Base-by-base conservation (phyloP, 1,139 yeast species). In the Yamadazyma sp. region DNA sequence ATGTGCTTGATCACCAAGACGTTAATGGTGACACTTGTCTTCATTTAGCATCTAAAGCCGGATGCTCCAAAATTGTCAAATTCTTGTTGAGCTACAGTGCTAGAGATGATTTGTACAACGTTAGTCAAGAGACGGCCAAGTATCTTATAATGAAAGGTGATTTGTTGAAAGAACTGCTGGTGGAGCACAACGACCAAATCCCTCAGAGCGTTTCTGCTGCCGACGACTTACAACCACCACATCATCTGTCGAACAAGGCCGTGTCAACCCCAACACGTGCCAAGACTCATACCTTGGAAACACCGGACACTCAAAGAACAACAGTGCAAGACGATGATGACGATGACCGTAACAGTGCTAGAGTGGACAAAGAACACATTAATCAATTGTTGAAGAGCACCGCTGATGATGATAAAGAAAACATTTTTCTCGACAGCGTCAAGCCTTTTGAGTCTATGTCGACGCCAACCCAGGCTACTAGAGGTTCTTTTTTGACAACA, bases 1-100 rank as follows among this genome's bases (percentile, higher is more conserved):
- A 81, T 51, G 80, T 84, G 26, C 58, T 84, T 29, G 82, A 82
- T 50, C 88, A 81, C 54, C 83, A 77, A 48, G 92, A 84, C 58
- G 73, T 71, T 11, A 70, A 76, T 44, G 89, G 90, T 6, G 82
- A 82, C 46, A 81, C 89, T 0, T 81, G 86, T 24, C 59, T 82
- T 37, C 87, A 82, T 50, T 60, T 84, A 34, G 86, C 89, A 5
- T 66, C 77, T 2, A 70, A 71, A 43, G 57, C 72, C 7, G 66
- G 65, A 32, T 64, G 71, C 42, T 41, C 59, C 3, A 65, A 61
- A 31, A 54, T 80, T 28, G 69, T 69, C 4, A 64, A 65, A 36
- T 47, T 59, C 8, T 60, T 77, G 33, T 53, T 73, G 39, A 56
- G 63, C 31, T 64, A 61, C 43, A 78, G 80, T 12, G 79, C 80